phyloP scores from a whole-genome alignment of 208 protist species.

The Acanthamoeba sp. region DNA sequence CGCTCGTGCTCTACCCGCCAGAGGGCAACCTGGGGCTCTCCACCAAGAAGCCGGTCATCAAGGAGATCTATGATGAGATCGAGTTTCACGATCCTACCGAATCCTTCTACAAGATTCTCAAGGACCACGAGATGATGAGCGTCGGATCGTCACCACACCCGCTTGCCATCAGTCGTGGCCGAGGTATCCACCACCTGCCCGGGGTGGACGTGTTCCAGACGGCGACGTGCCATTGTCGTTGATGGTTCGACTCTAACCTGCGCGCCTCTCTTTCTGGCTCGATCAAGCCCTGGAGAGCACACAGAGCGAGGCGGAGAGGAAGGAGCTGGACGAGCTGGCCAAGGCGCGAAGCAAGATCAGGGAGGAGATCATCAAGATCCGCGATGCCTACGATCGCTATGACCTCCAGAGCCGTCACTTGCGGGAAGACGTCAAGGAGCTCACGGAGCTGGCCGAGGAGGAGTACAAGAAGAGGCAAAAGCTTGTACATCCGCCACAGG shows the following conservation, averaged over 20 bases:
- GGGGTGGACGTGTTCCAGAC: background rate
- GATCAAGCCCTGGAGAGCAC: background rate
- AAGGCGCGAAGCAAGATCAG: constrained; percentile 62
- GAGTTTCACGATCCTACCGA: constrained; percentile 69
- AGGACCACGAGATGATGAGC: constrained; percentile 46
- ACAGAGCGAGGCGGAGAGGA: constrained; percentile 14
- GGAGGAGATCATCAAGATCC: constrained; percentile 68
- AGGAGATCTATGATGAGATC: constrained; percentile 72
- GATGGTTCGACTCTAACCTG: no score
- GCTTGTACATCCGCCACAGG: background rate
- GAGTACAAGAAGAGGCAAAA: constrained; percentile 7
- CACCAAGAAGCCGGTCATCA: constrained; percentile 59
- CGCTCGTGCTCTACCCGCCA: constrained; percentile 27
- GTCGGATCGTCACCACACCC: background rate
- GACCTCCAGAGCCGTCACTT: constrained; percentile 35
- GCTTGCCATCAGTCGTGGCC: background rate
- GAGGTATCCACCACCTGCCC: background rate
- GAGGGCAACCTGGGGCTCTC: constrained; percentile 17
- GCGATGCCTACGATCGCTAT: constrained; percentile 46
- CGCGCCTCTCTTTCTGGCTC: no score
- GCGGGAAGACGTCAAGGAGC: constrained; percentile 55
- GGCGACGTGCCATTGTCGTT: no score
- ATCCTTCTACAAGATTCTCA: constrained; percentile 9
- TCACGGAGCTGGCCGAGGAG: constrained; percentile 36
- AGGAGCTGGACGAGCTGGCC: constrained; percentile 51